Evolutionary conservation across 2,329 filamentous ascomycete genomes (phyloP).

Genomic region (Penicillium sclerotiorum): DNA sequence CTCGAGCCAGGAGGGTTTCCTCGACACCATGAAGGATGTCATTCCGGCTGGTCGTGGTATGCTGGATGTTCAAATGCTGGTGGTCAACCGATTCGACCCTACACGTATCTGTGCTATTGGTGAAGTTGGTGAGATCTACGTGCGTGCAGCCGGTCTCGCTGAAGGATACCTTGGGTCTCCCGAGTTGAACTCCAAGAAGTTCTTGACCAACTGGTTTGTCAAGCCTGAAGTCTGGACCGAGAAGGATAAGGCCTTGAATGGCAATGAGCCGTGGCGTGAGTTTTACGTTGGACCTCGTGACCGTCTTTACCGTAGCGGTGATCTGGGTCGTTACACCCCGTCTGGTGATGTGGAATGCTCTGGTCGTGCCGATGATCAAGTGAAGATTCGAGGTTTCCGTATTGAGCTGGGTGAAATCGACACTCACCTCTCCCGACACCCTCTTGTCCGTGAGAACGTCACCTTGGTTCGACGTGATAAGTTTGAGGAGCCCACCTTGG

Average conservation of each 20-base stretch:
- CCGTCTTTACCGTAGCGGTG: constrained; percentile 83
- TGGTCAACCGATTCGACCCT: constrained; percentile 71
- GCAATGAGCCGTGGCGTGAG: constrained; percentile 72
- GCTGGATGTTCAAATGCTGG: constrained; percentile 82
- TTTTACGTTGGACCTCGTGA: constrained; percentile 82
- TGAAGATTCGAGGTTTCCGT: constrained; percentile 94
- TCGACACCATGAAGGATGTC: background rate
- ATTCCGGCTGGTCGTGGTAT: constrained; percentile 69
- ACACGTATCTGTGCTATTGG: constrained; percentile 75
- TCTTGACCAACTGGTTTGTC: constrained; percentile 84
- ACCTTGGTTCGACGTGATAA: constrained; percentile 83
- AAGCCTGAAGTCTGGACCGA: constrained; percentile 70
- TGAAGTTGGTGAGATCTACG: constrained; percentile 80
- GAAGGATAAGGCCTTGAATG: constrained; percentile 58
- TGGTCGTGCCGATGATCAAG: constrained; percentile 82
- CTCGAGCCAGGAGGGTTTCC: constrained; percentile 13
- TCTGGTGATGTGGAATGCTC: constrained; percentile 75
- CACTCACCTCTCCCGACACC: constrained; percentile 73
- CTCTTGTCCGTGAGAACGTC: constrained; percentile 78
- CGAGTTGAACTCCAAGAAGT: constrained; percentile 72
- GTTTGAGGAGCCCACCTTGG: constrained; percentile 80
- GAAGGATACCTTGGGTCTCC: constrained; percentile 71
- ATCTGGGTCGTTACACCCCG: constrained; percentile 74
- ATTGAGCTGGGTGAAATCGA: constrained; percentile 96
- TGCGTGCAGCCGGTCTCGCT: constrained; percentile 80